phyloP scores from a whole-genome alignment of 768 basidiomycete genomes.

The Scleroderma citrinum region DNA sequence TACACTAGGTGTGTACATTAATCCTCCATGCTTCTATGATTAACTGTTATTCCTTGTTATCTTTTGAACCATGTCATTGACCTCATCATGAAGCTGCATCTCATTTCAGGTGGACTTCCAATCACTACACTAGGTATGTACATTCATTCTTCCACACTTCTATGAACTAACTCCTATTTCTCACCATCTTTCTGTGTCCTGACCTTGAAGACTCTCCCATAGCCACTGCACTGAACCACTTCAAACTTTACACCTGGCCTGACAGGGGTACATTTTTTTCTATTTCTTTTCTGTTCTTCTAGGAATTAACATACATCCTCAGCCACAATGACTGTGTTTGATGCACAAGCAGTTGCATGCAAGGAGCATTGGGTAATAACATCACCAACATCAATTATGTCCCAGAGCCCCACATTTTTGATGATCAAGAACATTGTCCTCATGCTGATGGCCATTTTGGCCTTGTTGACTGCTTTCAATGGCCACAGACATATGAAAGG shows the following conservation, averaged over 20 bases:
- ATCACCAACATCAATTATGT: neutral
- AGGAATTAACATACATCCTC: neutral
- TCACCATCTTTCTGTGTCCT: too few species aligned
- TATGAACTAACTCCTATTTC: too few species aligned
- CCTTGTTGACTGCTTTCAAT: conserved; percentile 3
- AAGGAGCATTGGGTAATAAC: neutral
- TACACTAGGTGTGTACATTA: too few species aligned
- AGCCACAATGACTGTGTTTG: neutral
- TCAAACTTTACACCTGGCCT: neutral
- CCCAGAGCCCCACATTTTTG: neutral
- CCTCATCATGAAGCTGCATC: too few species aligned
- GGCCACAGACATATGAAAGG: conserved; percentile 2
- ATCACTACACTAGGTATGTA: too few species aligned
- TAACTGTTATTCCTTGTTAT: too few species aligned
- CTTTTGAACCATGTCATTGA: too few species aligned
- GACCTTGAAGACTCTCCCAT: neutral
- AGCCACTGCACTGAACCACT: neutral
- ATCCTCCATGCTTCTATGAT: too few species aligned
- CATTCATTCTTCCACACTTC: too few species aligned
- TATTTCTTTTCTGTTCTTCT: neutral
- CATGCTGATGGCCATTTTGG: conserved; percentile 2
- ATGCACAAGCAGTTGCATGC: neutral
- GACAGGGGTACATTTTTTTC: neutral
- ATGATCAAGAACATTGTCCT: neutral
- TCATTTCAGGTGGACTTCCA: too few species aligned